Base-by-base conservation (phyloP, 257 asterid species). In the Striga asiatica region DNA sequence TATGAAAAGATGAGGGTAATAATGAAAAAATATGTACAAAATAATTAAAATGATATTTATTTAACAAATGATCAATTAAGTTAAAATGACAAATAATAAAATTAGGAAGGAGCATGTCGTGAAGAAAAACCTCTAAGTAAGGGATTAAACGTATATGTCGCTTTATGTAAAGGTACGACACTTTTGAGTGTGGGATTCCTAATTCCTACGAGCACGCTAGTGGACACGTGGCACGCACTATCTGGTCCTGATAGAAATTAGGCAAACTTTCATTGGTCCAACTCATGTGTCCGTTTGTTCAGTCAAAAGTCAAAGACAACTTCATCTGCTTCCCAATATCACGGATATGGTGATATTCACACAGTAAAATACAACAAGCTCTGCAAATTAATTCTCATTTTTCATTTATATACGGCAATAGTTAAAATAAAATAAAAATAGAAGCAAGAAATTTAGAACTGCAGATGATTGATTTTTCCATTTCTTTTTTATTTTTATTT, bases 361-460 rank as follows among this genome's bases (percentile, higher is more conserved):
- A 38, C 14, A 48, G n/a, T 41, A 24, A 12, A 25, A 27, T 28
- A 31, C 60, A 34, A 50, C 2, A 25, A 49, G 6, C 16, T 18
- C 7, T 3, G 45, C 13, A 43, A 41, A 25, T 58, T 29, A 7
- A 19, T 38, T 55, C 53, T 46, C 50, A 34, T 66, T 65, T 38
- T 61, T 61, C 50, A 59, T 65, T 38, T 61, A 66, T 55, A 59
- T 42, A 58, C 74, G 66, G 71, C 62, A 63, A 54, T 31, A 31
- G 9, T 31, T 10, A 28, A 11, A 46, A 13, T 12, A 24, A 22
- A 17, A 41, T 11, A 18, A 27, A 9, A 4, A 16, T 14, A 35
- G 3, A 54, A 24, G 2, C 17, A 21, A 35, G 23, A 22, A 32
- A 8, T 17, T 4, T 32, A 20, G 46, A 5, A 49, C 67, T 56